phyloP scores from a whole-genome alignment of 495 filamentous ascomycete genomes.

The Penicillium coffeae region DNA sequence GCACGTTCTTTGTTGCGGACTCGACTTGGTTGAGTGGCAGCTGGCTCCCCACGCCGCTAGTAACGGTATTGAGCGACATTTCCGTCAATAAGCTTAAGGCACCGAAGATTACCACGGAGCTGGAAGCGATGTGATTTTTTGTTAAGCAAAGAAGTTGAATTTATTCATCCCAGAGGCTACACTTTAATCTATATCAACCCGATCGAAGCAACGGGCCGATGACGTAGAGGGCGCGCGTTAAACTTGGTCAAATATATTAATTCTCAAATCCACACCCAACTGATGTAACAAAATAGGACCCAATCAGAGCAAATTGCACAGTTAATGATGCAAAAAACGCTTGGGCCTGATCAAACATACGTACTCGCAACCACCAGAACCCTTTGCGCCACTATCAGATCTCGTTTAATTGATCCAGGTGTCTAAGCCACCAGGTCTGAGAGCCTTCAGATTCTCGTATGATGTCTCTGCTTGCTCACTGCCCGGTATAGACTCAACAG shows the following conservation, averaged over 20 bases:
- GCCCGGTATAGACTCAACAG: not conserved
- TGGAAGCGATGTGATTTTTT: not conserved
- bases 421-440: not conserved
- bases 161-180: not conserved
- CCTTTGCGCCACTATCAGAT: not conserved
- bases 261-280: not conserved
- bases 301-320: not conserved
- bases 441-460: not conserved
- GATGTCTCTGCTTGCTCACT: not conserved
- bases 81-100: too few species aligned
- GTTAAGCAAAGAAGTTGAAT: not conserved
- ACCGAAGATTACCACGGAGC: not conserved
- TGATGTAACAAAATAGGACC: conserved; percentile 1
- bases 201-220: not conserved
- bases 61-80: conserved; percentile 31
- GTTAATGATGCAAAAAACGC: not conserved
- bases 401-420: conserved; percentile 8
- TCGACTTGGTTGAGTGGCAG: conserved; percentile 17
- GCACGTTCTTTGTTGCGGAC: conserved; percentile 14
- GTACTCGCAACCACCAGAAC: not conserved
- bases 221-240: conserved; percentile 20
- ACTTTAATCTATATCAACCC: conserved; percentile 13
- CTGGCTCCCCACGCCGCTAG: conserved; percentile 20
- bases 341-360: not conserved
- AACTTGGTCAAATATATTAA: conserved; percentile 23